Evolutionary conservation across 2,329 filamentous ascomycete genomes (phyloP), one percentile per base, ranked within the genome.

Genomic region (Paracoccidioides lutzii): DNA sequence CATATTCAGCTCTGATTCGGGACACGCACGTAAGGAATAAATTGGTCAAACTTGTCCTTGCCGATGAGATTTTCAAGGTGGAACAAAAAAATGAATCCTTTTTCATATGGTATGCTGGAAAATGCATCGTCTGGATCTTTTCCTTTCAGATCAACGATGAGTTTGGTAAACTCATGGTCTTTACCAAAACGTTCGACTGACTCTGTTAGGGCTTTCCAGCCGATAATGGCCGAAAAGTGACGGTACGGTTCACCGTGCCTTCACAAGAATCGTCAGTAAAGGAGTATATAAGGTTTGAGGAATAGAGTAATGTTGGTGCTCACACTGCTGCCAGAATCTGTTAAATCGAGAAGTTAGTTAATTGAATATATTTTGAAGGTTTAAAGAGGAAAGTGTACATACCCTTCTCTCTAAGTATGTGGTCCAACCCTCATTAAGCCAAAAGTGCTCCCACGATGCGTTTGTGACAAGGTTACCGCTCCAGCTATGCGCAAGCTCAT

Each of bases 71-170:
- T 85, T 65, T 98, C 93, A 12, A 98, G 82, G 64, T 90, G 84
- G 71, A 90, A 96, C 48, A 98, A 78, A 70, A 97, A 94, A 66
- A 88, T 87, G 72, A 95, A 97, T 3, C 91, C 91, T 73, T 98
- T 97, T 69, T 97, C 91, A 65, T 98, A 98, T 0, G 93, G 90
- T 38, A 97, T 78, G 32, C 82, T 87, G 62, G 87, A 94, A 74
- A 97, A 98, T 1, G 91, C 88, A 70, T 98, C 93, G 69, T 97
- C 93, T 0, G 93, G 93, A 64, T 97, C 91, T 62, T 93, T 85
- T 57, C 88, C 89, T 67, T 91, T 87, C 60, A 97, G 84, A 67
- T 88, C 84, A 58, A 90, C 81, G 61, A 95, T 83, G 54, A 98
- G 79, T 70, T 94, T 94, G 6, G 93, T 98, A 74, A 93, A 97